A percentile compares a stretch with the other conserved stretches of the same genome.
Conservation (phyloP, 345 rosid species). For the Hibiscus tridactylites region DNA sequence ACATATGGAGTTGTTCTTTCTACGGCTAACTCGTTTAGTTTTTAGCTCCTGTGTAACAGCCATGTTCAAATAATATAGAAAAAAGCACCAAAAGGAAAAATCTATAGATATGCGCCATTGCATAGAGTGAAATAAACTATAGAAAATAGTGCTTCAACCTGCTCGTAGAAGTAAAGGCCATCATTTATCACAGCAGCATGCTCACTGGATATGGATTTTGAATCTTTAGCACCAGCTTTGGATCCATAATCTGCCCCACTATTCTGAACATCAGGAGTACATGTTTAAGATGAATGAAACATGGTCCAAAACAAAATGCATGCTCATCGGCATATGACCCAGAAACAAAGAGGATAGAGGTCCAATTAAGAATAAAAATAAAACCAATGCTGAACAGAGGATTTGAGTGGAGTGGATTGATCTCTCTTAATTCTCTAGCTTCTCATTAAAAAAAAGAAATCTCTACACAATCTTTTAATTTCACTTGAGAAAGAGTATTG, state of each 20-base stretch:
- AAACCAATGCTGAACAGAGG: too few relatives aligned
- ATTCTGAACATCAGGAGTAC: conserved; percentile 51
- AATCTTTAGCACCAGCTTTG: conserved; percentile 30
- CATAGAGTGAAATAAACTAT: not conserved
- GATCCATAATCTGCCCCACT: conserved; percentile 42
- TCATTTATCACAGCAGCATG: conserved; percentile 32
- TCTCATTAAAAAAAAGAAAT: too few relatives aligned
- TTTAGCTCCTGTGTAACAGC: conserved; percentile 51
- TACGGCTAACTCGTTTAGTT: conserved; percentile 42
- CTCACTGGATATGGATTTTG: conserved; percentile 59
- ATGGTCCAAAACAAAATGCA: too few relatives aligned
- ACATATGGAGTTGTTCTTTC: conserved; percentile 37
- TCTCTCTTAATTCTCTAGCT: too few relatives aligned
- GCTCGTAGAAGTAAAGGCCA: conserved; percentile 74
- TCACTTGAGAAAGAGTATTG: not conserved
- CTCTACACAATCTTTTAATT: not conserved
- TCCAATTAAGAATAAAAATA: too few relatives aligned
- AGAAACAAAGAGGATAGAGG: too few relatives aligned
- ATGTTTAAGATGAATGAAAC: not conserved
- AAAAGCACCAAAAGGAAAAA: not conserved
- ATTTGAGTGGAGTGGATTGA: too few relatives aligned
- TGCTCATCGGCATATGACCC: too few relatives aligned
- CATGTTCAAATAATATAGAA: conserved; percentile 1
- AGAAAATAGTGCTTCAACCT: conserved; percentile 41
- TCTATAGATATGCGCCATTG: conserved; percentile 1